Base-by-base conservation (phyloP, 306 rosid genomes). In the Acacia confusa region DNA sequence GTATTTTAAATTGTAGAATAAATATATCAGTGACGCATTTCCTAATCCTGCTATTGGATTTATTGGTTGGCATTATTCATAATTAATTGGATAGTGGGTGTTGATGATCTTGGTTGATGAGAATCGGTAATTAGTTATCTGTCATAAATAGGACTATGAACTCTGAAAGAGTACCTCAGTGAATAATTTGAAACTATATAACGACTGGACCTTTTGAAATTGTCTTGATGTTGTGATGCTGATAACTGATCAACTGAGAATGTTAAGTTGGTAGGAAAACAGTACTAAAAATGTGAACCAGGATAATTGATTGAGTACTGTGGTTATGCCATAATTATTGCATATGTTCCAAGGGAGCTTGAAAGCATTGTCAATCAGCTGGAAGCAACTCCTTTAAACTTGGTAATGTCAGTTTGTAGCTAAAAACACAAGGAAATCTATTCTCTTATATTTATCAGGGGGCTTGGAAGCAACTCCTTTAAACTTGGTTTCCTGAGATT, bases 31-130 rank as follows among this genome's bases (percentile, higher is more conserved):
- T 79, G 48, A 13, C 13, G 3, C 81, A 34, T 30, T 53, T 41
- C 55, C 58, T 82, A 67, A 57, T 74, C 68, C 44, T 69, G 52
- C 41, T 76, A 19, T 74, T 70, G 63, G 20, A 83, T 53, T 66
- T 75, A 48, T 70, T 84, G 66, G 30, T 47, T 82, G 74, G 72
- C 32, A 25, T 72, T 8, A 17, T 8, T 79, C 43, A 43, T 80
- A 17, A 55, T 64, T 75, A 66, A 24, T 40, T 79, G 70, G 69
- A 63, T 14, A 14, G 44, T 34, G n/a, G 74, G 66, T 73, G 44
- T 52, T 44, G 24, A 10, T 50, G 24, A 25, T 22, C 28, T 58
- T 43, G 53, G 24, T 28, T 13, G 60, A n/a, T 10, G 16, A 30
- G 40, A 30, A 28, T 63, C 30, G 28, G 40, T 63, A 17, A 28